These are phyloP conservation scores for Fomitopsis betulina DNA, from an alignment of 1,284 basidiomycete genomes.

Conservation along the genomic window DNA sequence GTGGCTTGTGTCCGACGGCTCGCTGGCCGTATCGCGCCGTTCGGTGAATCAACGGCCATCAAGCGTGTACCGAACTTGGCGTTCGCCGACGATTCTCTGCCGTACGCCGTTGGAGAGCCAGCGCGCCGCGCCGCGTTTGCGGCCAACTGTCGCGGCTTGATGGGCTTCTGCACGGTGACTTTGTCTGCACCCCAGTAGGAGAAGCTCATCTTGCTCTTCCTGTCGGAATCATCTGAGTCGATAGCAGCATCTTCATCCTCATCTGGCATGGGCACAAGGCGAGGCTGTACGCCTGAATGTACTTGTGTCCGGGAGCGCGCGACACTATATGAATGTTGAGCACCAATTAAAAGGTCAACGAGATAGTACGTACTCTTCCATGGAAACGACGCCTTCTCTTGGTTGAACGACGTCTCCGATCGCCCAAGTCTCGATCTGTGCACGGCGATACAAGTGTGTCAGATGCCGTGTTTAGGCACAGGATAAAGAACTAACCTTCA, in stretches of 20 bases:
- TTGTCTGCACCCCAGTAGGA: slow-evolving; percentile 89
- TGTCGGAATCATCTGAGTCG: slow-evolving; percentile 80
- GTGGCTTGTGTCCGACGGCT: slow-evolving; percentile 57
- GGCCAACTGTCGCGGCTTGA: slow-evolving; percentile 42
- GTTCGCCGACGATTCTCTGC: slow-evolving; percentile 76
- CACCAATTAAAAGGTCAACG: neutral
- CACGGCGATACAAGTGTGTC: neutral
- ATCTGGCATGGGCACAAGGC: slow-evolving; percentile 66
- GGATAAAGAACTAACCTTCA: slow-evolving; percentile 52
- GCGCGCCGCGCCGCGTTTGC: slow-evolving; percentile 40
- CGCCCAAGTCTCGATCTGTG: slow-evolving; percentile 85
- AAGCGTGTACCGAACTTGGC: slow-evolving; percentile 80
- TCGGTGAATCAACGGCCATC: slow-evolving; percentile 48
- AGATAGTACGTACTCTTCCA: slow-evolving; percentile 70
- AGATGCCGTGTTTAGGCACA: neutral
- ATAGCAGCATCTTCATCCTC: slow-evolving; percentile 46
- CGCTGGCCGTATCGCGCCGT: slow-evolving; percentile 43
- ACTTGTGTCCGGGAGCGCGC: slow-evolving; percentile 61
- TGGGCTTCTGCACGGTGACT: slow-evolving; percentile 76
- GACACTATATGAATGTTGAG: slow-evolving; percentile 42
- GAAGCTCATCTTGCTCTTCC: slow-evolving; percentile 88
- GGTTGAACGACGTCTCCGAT: slow-evolving; percentile 71
- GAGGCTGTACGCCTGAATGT: slow-evolving; percentile 52
- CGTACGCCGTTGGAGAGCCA: slow-evolving; percentile 51
- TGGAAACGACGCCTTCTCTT: slow-evolving; percentile 70